Conservation (phyloP, 768 basidiomycete species). For the Dictyophora rubrovolvata region DNA sequence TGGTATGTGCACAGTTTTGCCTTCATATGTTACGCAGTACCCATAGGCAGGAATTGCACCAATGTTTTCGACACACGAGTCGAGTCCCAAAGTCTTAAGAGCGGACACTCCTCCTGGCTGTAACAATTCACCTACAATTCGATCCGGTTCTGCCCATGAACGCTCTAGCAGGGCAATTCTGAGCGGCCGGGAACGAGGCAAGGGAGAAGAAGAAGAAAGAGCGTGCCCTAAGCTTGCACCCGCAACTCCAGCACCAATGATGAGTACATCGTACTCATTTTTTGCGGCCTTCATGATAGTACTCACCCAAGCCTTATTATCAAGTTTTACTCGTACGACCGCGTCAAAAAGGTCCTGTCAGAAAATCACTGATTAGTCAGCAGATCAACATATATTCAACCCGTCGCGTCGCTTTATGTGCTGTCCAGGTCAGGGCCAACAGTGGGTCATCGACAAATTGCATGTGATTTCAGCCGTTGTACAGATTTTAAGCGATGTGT, state of each 20-base stretch:
- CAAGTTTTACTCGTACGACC: not conserved
- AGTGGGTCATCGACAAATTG: too few species aligned
- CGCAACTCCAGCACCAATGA: slow-evolving; percentile 89
- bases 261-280: slow-evolving; percentile 59
- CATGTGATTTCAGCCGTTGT: too few species aligned
- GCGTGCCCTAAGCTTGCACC: slow-evolving; percentile 82
- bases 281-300: not conserved
- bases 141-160: slow-evolving; percentile 84
- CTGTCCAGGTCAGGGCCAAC: too few species aligned
- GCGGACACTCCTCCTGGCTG: slow-evolving; percentile 86
- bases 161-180: slow-evolving; percentile 83
- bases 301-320: not conserved
- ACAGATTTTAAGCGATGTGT: too few species aligned
- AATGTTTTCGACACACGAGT: slow-evolving; percentile 70
- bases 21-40: slow-evolving; percentile 69
- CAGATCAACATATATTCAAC: too few species aligned
- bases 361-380: too few species aligned
- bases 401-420: too few species aligned
- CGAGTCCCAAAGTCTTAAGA: slow-evolving; percentile 68
- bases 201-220: slow-evolving; percentile 44
- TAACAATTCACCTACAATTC: slow-evolving; percentile 94
- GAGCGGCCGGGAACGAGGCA: slow-evolving; percentile 33
- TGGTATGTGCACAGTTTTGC: slow-evolving; percentile 73
- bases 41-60: slow-evolving; percentile 77
- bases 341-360: not conserved